Evolutionary conservation across 75 land plant species (phyloP), one percentile per base, ranked within the genome.

Genomic region (Pinus tabuliformis): DNA sequence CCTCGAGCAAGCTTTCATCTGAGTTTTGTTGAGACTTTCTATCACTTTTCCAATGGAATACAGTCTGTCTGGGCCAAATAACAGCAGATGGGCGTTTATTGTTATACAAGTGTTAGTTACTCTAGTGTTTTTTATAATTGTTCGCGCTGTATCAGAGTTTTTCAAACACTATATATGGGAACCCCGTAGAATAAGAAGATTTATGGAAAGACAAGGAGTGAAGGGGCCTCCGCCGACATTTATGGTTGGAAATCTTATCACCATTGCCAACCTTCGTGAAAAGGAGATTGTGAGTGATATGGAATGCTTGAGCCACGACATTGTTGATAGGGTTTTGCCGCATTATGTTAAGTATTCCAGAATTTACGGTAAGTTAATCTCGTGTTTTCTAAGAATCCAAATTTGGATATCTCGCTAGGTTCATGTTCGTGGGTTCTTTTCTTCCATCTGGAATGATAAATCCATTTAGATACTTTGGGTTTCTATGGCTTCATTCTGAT

Each of bases 151-250:
- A 6, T 20, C 28, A 36, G 16, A 56, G 18, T 72, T 72, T 56
- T 72, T 72, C 58, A 52, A 45, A 16, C 57, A 16, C 58, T 72
- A 72, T 6, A 18, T 78, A 1, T 75, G 85, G 84, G 61, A 63
- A 57, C 90, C 92, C 9, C 56, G 78, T 45, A 73, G 59, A 17
- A 75, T 88, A 64, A 73, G 83, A 20, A 65, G 74, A 45, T 30
- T 72, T 39, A 75, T 90, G 64, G 14, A 65, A 20, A 73, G 21
- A 33, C 92, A 90, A 33, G 92, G 92, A 21, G 73, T 90, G 62
- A 36, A 59, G 0, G 92, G 92, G 0, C 92, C 92, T 5, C 81
- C 78, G 14, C 86, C 81, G 0, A 21, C 26, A 8, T 79, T 81
- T 57, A 42, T 85, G 39, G 21, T 73, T 24, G 93, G 93, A 3